Evolutionary conservation across 345 rosid genomes (phyloP), one percentile per base, ranked within the genome.

Genomic region (Sisymbrium altissimum): DNA sequence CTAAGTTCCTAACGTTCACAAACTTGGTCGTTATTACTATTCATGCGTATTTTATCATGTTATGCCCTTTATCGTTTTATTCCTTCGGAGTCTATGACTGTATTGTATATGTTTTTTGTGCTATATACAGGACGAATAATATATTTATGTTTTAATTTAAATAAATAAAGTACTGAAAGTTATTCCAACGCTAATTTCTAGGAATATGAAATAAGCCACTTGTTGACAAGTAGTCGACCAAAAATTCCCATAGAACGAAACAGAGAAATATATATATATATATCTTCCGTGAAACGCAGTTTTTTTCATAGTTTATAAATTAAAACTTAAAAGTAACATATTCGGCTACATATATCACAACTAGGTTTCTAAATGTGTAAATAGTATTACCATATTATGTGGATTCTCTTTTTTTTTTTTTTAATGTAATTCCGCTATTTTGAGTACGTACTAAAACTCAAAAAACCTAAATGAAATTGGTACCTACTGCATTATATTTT

Each of bases 111-210:
- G 41, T 13, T 38, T 59, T 25, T 58, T 6, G 13, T 60, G 35
- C 43, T 30, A 41, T 43, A 33, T 54, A 41, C 33, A 23, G 70
- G 54, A 46, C 57, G 64, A 72, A 54, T 64, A 19, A 15, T 30
- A 23, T n/a, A 33, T 35, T 21, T 33, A 9, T 38, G n/a, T 57
- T 58, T 3, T 43, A 11, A 55, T 35, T 15, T 64, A 44, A 14
- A 54, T 55, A 35, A 7, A 33, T 54, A 23, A 44, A 56, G 12
- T 9, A 56, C 32, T 25, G 15, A 58, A 74, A 58, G 45, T 48
- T 48, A 74, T 74, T 74, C 78, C 36, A 74, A 39, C 38, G 38
- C 78, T 66, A 46, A 10, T 66, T 27, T 74, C 43, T 46, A 41
- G 9, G 71, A 57, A 57, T 73, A 66, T 45, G 23, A 56, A 45